Base-by-base conservation (phyloP, 106 monocot species). In the Platanthera zijinensis region DNA sequence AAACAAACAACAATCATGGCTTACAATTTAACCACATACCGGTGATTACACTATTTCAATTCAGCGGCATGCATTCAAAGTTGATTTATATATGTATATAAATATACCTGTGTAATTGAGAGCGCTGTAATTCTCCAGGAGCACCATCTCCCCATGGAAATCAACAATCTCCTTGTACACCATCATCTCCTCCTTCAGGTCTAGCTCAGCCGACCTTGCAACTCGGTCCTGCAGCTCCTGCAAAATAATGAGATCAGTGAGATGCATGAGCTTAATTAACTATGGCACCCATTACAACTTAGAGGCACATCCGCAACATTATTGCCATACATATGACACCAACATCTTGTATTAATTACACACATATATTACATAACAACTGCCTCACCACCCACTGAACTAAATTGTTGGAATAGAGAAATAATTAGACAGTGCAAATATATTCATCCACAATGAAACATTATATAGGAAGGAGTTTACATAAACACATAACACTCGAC, bases 71-170 rank as follows among this genome's bases (percentile, higher is more conserved):
- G 12, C n/a, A 15, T 19, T 39, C 61, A 61, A 61, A 61, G 14
- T 67, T 10, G 32, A 67, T 7, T 6, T 21, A 61, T 61, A 11
- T 61, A 19, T 14, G 5, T 61, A 56, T 0, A 6, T 63, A 50
- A 10, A 12, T 39, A 62, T 76, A 96, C 96, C 93, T 7, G 96
- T 96, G 72, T 93, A 96, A 64, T 96, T 96, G 59, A 96, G 84
- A 21, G 88, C 85, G 56, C 90, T 96, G 79, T 96, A 96, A 73
- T 96, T 96, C 86, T 93, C 90, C 3, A 96, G 92, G 28, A 96
- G 89, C 62, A 90, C 90, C 90, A 96, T 93, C 89, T 96, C 93
- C 28, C 96, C 93, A 54, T 96, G 96, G 70, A 96, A 89, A 70
- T 93, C 89, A 0, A 96, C 96, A 15, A 93, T 93, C 77, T 93